Evolutionary conservation across 345 rosid genomes (phyloP), one percentile per base, ranked within the genome.

Genomic region (Angophora floribunda): DNA sequence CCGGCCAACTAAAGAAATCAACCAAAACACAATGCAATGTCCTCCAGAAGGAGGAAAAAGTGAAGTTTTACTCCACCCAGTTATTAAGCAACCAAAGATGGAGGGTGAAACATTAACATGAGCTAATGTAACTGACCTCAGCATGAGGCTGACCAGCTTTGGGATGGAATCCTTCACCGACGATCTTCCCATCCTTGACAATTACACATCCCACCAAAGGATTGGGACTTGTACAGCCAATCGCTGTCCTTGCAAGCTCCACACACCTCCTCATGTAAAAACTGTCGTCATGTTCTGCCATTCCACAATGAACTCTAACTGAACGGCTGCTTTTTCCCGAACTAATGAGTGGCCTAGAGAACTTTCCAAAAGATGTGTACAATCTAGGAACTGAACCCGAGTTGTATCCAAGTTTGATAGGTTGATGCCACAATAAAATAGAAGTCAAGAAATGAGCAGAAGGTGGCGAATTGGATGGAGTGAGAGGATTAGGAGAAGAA

Each of bases 81-180:
- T 19, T 36, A 70, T 70, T 70, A 32, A 70, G 49, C 84, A 41
- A 41, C 49, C 3, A 41, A 75, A 75, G 49, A 36, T 11, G 11
- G 2, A 44, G 47, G 8, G 49, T 3, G 12, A 22, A 52, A 87
- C 70, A 19, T 12, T 17, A 79, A n/a, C 32, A 63, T 63, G n/a
- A 70, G 41, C 53, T 75, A 86, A 59, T 47, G 13, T 26, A 52
- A 90, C 85, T 91, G 92, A 98, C 98, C 98, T 98, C 99, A 52
- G 99, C 99, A 91, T 97, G 99, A 89, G 99, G 99, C 87, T 96
- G 96, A 21, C 98, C 99, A 85, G 99, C 98, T 94, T 97, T 98
- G 85, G 99, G 99, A 90, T 98, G 99, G 91, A 95, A 97, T 51
- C 99, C 99, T 94, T 97, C 92, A 36, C 99, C 98, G 79, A 98